Evolutionary conservation across 2,329 filamentous ascomycete species (phyloP).

Genomic region (Passalora sequoiae): DNA sequence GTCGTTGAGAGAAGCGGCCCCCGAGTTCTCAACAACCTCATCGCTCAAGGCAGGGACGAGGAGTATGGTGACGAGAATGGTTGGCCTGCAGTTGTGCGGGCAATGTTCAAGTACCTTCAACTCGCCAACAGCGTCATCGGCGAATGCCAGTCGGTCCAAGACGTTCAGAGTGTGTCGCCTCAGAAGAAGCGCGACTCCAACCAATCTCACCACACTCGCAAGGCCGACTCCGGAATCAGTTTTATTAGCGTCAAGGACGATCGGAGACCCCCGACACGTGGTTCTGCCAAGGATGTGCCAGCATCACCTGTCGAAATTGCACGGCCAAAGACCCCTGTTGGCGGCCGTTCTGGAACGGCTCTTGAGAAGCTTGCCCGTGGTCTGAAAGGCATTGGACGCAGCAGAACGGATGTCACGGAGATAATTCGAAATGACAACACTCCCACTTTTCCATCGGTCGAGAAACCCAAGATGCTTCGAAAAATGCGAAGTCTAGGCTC

Average conservation of each 20-base stretch:
- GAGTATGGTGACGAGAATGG: slow-evolving; percentile 47
- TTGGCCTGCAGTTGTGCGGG: slow-evolving; percentile 48
- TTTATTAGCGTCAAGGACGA: slow-evolving; percentile 40
- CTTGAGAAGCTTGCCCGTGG: slow-evolving; percentile 57
- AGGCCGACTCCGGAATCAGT: slow-evolving; percentile 61
- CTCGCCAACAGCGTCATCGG: slow-evolving; percentile 57
- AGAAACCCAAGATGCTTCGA: slow-evolving; percentile 28
- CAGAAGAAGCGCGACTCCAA: slow-evolving; percentile 16
- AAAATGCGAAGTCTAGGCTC: slow-evolving; percentile 37
- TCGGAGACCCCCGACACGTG: slow-evolving; percentile 19
- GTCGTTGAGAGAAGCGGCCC: slow-evolving; percentile 54
- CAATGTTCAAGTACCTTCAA: slow-evolving; percentile 55
- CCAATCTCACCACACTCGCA: slow-evolving; percentile 44
- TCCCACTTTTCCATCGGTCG: slow-evolving; percentile 6
- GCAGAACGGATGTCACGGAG: slow-evolving; percentile 48
- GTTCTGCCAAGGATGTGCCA: slow-evolving; percentile 21
- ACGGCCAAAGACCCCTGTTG: slow-evolving; percentile 33
- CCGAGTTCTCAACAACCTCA: slow-evolving; percentile 48
- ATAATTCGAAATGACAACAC: slow-evolving; percentile 31
- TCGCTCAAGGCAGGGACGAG: slow-evolving; percentile 48
- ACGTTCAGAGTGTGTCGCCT: slow-evolving; percentile 36
- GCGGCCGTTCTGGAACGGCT: slow-evolving; percentile 42
- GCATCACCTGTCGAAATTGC: slow-evolving; percentile 20
- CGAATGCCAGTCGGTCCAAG: slow-evolving; percentile 51
- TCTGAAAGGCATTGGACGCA: slow-evolving; percentile 54